These are phyloP conservation scores for Kwoniella sp. DNA, from an alignment of 768 basidiomycete genomes.

Conservation along the genomic window DNA sequence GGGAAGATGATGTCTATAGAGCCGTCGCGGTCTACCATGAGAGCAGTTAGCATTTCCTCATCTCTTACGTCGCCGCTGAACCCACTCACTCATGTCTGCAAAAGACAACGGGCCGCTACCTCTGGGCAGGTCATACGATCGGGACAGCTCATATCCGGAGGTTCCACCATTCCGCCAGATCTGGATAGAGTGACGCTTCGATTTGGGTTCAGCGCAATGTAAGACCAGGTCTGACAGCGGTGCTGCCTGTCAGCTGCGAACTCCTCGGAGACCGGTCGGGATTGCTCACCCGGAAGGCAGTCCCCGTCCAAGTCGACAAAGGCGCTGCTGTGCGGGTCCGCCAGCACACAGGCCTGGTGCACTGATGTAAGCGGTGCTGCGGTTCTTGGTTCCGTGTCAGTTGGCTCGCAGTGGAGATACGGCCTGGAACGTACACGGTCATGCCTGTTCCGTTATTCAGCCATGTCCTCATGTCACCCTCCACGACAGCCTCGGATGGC, in stretches of 20 bases:
- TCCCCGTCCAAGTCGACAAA: slow-evolving; percentile 92
- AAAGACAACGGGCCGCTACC: slow-evolving; percentile 78
- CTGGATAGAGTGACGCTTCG: slow-evolving; percentile 65
- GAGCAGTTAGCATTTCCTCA: not conserved
- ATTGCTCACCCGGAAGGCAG: slow-evolving; percentile 73
- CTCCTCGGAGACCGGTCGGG: not conserved
- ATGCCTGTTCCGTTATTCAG: slow-evolving; percentile 73
- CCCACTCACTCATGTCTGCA: slow-evolving; percentile 72
- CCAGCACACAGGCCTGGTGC: slow-evolving; percentile 62
- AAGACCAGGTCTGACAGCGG: slow-evolving; percentile 70
- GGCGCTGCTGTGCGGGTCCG: slow-evolving; percentile 89
- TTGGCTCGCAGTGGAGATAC: not conserved
- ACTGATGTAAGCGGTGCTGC: slow-evolving; percentile 61
- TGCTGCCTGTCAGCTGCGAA: not conserved
- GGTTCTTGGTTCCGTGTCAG: slow-evolving; percentile 50
- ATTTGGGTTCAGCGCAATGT: slow-evolving; percentile 65
- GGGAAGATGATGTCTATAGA: slow-evolving; percentile 93
- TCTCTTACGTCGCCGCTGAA: not conserved
- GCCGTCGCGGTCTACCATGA: slow-evolving; percentile 71
- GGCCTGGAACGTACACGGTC: slow-evolving; percentile 59
- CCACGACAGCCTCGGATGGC: slow-evolving; percentile 11
- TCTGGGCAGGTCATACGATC: slow-evolving; percentile 64
- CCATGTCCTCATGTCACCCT: slow-evolving; percentile 62
- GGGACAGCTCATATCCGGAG: slow-evolving; percentile 66
- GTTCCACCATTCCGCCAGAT: slow-evolving; percentile 87